Evolutionary conservation across 306 rosid genomes (phyloP).

Genomic region (Rosa persica): DNA sequence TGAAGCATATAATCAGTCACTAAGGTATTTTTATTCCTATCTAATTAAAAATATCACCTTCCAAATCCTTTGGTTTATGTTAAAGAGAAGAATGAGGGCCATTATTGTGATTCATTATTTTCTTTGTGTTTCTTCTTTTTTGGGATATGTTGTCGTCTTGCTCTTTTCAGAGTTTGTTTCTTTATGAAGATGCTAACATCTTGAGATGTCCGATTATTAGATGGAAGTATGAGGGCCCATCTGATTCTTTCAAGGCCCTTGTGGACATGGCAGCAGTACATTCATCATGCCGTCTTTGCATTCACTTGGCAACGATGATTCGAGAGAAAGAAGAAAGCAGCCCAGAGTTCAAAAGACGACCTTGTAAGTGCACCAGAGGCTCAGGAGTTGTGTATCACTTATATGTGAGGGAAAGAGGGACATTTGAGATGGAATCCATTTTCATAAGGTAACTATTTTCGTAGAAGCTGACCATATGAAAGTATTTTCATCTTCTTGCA

Average conservation of each 20-base stretch:
- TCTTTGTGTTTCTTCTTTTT: neutral
- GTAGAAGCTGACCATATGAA: neutral
- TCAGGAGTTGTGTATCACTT: slow-evolving; percentile 65
- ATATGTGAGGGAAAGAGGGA: slow-evolving; percentile 88
- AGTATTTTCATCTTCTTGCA: neutral
- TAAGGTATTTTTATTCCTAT: slow-evolving; percentile 49
- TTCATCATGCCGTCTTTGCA: slow-evolving; percentile 98
- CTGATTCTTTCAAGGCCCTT: slow-evolving; percentile 94
- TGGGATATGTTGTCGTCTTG: neutral
- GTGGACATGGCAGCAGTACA: slow-evolving; percentile 99
- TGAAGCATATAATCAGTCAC: slow-evolving; percentile 70
- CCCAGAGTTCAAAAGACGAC: slow-evolving; percentile 64
- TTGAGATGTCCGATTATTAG: slow-evolving; percentile 44
- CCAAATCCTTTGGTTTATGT: neutral
- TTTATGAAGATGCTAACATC: slow-evolving; percentile 9
- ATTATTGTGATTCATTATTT: neutral
- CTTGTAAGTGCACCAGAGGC: slow-evolving; percentile 89
- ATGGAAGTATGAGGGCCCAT: slow-evolving; percentile 98
- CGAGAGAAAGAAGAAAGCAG: slow-evolving; percentile 74
- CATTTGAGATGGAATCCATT: slow-evolving; percentile 77
- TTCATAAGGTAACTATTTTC: slow-evolving; percentile 67
- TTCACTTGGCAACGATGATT: slow-evolving; percentile 80
- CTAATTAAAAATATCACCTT: slow-evolving; percentile 8
- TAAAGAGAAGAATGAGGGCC: neutral
- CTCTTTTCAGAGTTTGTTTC: neutral